A percentile compares a stretch with the other conserved stretches of the same genome.
Evolutionary conservation across 805 yeast species (phyloP).

Genomic region (Candida endomychidarum): DNA sequence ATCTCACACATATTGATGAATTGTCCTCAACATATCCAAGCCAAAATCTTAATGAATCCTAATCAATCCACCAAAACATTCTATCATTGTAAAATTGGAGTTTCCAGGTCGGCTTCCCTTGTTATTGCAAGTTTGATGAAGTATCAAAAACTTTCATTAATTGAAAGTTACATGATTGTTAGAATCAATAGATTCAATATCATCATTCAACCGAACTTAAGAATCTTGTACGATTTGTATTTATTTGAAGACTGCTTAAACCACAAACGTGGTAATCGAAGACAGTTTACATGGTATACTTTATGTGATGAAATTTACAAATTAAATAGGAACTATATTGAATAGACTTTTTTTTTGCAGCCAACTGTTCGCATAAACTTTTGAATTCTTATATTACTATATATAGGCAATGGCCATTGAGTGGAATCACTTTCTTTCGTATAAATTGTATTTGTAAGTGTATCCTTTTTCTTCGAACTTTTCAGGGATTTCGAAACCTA

Average conservation of each 20-base stretch:
- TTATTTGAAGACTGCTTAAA: constrained; percentile 27
- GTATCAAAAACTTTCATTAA: constrained; percentile 26
- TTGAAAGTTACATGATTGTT: constrained; percentile 37
- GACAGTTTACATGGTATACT: constrained; percentile 27
- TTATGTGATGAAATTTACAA: constrained; percentile 30
- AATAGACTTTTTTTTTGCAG: constrained; percentile 5
- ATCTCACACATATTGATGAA: constrained; percentile 27
- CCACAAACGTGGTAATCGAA: constrained; percentile 9
- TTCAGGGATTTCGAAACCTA: constrained; percentile 30
- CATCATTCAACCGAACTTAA: constrained; percentile 42
- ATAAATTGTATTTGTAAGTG: constrained; percentile 12
- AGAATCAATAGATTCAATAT: constrained; percentile 41
- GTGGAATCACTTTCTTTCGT: constrained; percentile 8
- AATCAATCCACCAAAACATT: constrained; percentile 19
- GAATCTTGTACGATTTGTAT: constrained; percentile 38
- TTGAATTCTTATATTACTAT: not conserved
- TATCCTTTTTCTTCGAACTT: constrained; percentile 14
- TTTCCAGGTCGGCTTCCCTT: constrained; percentile 42
- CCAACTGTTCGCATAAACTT: not conserved
- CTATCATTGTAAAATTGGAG: constrained; percentile 43
- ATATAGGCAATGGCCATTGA: too few species aligned
- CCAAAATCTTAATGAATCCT: constrained; percentile 25
- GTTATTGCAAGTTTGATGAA: constrained; percentile 41
- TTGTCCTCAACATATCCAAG: constrained; percentile 31
- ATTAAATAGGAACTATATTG: constrained; percentile 28